A percentile compares a stretch with the other conserved stretches of the same genome.
Evolutionary conservation across 2,329 filamentous ascomycete species (phyloP).

Genomic region (Colletotrichum shisoi): DNA sequence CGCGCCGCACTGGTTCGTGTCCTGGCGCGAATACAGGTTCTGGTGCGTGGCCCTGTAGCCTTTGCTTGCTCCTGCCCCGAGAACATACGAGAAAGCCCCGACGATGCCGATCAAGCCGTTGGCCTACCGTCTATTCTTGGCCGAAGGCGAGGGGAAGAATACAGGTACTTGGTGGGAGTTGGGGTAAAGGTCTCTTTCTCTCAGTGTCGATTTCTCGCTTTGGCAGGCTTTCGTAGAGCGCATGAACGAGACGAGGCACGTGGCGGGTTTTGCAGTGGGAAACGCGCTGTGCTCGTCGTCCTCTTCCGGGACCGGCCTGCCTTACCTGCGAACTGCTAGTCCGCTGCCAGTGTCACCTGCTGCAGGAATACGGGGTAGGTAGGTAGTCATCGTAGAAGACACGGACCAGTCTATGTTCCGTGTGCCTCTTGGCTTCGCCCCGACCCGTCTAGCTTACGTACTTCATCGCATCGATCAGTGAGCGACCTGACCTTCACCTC

Average conservation of each 20-base stretch:
- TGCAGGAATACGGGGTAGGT: slow-evolving; percentile 32
- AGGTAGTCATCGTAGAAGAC: neutral
- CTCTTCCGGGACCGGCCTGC: slow-evolving; percentile 22
- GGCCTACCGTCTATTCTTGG: slow-evolving; percentile 5
- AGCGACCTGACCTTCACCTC: too few relatives aligned
- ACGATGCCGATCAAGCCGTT: slow-evolving; percentile 32
- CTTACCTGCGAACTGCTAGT: slow-evolving; percentile 6
- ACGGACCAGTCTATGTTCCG: neutral
- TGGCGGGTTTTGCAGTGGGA: too few relatives aligned
- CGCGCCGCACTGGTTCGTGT: too few relatives aligned
- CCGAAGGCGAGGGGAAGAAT: neutral
- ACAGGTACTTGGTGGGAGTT: neutral
- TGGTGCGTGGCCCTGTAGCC: neutral
- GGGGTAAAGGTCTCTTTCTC: slow-evolving; percentile 15
- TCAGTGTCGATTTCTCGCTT: too few relatives aligned
- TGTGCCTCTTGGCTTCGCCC: too few relatives aligned
- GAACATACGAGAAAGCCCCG: slow-evolving; percentile 34
- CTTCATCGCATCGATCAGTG: neutral
- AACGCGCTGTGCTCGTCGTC: neutral
- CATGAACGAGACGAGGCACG: slow-evolving; percentile 2
- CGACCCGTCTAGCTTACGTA: neutral
- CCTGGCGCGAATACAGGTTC: neutral
- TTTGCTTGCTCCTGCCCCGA: slow-evolving; percentile 1
- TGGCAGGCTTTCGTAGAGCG: neutral
- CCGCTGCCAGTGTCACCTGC: slow-evolving; percentile 9